These are phyloP conservation scores for Ajuga chamaepitys DNA, from an alignment of 257 asterid genomes.

Conservation along the genomic window DNA sequence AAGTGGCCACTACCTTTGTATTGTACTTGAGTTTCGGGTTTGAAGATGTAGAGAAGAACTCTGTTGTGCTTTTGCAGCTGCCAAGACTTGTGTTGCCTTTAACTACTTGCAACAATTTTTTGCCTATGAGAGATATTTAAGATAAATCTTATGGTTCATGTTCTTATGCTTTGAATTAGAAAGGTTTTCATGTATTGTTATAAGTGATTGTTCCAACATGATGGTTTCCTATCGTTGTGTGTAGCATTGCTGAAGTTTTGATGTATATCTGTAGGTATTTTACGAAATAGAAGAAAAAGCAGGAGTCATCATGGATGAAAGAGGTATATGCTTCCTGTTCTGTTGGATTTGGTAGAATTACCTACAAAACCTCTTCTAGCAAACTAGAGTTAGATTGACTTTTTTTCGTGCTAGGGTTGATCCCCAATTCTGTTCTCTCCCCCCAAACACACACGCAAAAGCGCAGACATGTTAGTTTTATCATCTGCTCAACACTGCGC, in stretches of 20 bases:
- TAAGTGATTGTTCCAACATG: neutral
- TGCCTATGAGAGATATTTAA: neutral
- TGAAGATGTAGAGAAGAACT: neutral
- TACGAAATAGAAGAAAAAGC: constrained; percentile 83
- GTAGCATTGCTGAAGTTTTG: neutral
- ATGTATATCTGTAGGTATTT: constrained; percentile 46
- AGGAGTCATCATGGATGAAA: constrained; percentile 77
- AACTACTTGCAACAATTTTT: neutral
- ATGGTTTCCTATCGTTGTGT: neutral
- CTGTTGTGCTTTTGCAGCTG: neutral
- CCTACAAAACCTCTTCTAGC: too few species aligned
- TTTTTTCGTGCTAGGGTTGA: too few species aligned
- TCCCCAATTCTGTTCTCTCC: too few species aligned
- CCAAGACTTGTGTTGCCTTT: neutral
- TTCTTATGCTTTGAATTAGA: neutral
- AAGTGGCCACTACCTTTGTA: neutral
- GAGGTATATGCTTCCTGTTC: constrained; percentile 38
- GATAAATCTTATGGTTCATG: neutral
- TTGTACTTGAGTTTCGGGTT: neutral
- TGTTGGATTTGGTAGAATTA: neutral
- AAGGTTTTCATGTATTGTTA: neutral
- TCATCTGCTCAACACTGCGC: neutral
- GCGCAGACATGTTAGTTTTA: neutral
- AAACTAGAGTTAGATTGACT: too few species aligned
- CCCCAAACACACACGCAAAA: too few species aligned